Evolutionary conservation across 176 grass and related monocot genomes (phyloP).

Genomic region (Oryza meyeriana): DNA sequence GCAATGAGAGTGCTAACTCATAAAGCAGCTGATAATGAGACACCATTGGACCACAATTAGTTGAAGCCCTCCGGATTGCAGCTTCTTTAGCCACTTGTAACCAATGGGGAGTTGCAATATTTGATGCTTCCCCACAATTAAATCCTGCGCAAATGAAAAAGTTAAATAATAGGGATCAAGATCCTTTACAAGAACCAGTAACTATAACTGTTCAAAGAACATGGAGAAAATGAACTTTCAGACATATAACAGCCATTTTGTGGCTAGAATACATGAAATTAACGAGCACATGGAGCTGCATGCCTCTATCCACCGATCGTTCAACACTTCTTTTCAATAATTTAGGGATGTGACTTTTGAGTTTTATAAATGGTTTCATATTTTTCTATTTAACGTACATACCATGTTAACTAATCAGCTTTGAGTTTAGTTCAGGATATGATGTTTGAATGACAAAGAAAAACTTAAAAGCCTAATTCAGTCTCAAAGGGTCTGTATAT

Average conservation of each 20-base stretch:
- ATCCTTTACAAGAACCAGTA: conserved; percentile 15
- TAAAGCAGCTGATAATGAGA: conserved; percentile 99
- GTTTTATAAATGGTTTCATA: background rate
- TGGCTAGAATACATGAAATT: conserved; percentile 10
- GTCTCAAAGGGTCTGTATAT: background rate
- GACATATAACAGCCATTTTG: background rate
- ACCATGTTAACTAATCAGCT: conserved; percentile 1
- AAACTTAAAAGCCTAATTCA: background rate
- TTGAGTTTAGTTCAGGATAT: background rate
- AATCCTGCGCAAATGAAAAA: conserved; percentile 61
- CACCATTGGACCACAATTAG: conserved; percentile 94
- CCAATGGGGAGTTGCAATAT: conserved; percentile 96
- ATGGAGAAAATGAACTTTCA: conserved; percentile 4
- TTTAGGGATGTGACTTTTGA: background rate
- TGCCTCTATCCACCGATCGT: background rate
- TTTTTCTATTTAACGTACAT: background rate
- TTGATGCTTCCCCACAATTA: conserved; percentile 97
- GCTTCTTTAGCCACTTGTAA: conserved; percentile 97
- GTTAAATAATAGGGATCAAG: conserved; percentile 13
- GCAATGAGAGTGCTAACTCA: conserved; percentile 75
- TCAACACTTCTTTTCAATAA: background rate
- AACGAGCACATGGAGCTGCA: background rate
- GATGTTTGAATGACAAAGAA: background rate
- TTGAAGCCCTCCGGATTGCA: conserved; percentile 98
- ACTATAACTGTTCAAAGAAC: background rate